These are phyloP conservation scores for Aspergillus fijiensis DNA, from an alignment of 2,329 filamentous ascomycete species.

Conservation along the genomic window DNA sequence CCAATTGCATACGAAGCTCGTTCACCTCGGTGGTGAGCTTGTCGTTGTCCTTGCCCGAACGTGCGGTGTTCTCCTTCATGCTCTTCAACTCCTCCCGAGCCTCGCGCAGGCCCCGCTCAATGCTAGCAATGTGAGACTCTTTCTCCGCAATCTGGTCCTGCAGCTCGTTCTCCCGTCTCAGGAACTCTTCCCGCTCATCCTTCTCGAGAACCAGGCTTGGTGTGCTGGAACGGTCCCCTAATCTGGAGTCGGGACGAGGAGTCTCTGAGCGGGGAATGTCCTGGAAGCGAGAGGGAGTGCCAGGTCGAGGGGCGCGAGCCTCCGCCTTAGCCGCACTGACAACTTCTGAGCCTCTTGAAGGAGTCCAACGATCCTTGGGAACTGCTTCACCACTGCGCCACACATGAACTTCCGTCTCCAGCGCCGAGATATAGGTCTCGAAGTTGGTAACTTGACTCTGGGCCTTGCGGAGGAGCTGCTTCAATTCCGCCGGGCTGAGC, in stretches of 20 bases:
- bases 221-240: slow-evolving; percentile 81
- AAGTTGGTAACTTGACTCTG: slow-evolving; percentile 87
- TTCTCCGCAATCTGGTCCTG: slow-evolving; percentile 95
- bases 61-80: slow-evolving; percentile 81
- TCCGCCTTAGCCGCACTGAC: slow-evolving; percentile 50
- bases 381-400: slow-evolving; percentile 90
- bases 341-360: slow-evolving; percentile 59
- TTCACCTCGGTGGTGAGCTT: slow-evolving; percentile 81
- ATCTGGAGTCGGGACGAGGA: slow-evolving; percentile 61
- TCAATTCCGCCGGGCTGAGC: slow-evolving; percentile 92
- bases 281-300: slow-evolving; percentile 43
- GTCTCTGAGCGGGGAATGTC: slow-evolving; percentile 57
- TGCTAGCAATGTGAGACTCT: slow-evolving; percentile 74
- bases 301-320: slow-evolving; percentile 45
- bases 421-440: slow-evolving; percentile 76
- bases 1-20: slow-evolving; percentile 92
- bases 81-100: slow-evolving; percentile 81
- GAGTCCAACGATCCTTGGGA: slow-evolving; percentile 84
- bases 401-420: slow-evolving; percentile 80
- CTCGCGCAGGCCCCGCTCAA: slow-evolving; percentile 78
- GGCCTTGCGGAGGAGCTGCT: slow-evolving; percentile 86
- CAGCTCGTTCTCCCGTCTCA: slow-evolving; percentile 91
- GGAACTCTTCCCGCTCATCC: slow-evolving; percentile 94
- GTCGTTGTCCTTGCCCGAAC: slow-evolving; percentile 87
- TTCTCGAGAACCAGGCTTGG: slow-evolving; percentile 88